Base-by-base conservation (phyloP, 1,284 basidiomycete genomes). In the Polyporus tsugae region DNA sequence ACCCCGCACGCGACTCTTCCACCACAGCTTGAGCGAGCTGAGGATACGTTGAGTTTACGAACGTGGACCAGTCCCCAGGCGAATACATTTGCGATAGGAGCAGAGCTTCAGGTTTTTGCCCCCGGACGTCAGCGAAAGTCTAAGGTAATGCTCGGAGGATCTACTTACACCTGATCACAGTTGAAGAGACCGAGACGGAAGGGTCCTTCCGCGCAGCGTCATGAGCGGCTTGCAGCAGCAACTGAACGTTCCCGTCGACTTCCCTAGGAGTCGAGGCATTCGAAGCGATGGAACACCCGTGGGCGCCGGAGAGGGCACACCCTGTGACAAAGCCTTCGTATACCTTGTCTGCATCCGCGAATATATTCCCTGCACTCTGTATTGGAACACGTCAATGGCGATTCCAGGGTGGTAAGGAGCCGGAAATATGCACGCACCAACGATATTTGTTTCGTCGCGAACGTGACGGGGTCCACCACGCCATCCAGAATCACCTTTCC, bases 401-500 rank as follows among this genome's bases (percentile, higher is more conserved):
- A 19, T 29, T 15, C 25, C 29, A 9, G 29, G 33, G 38, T 19
- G 35, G n/a, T 15, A 22, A 10, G 22, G 35, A 6, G 10, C 38
- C 15, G 9, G 19, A 15, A 36, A 1, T n/a, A 46, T 10, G 49
- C 11, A 62, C 67, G 15, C 35, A 71, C 70, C 10, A 36, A 17
- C 1, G 65, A 49, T 1, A 63, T 38, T 11, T 69, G 65, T 25
- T 69, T 7, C 6, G 60, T 65, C 0, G 70, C 65, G 15, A 69
- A 22, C 10, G 52, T 38, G 3, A 38, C 13, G 2, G 70, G 67
- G 57, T 71, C 60, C 13, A 70, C 33, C 2, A 72, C 58, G 19
- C 69, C 67, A 39, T 74, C 69, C 4, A 72, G 11, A 19, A 71
- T 52, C n/a, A 74, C 59, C 6, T 62, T 61, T n/a, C 71, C 73